Percentiles rank a stretch among this genome's conserved stretches.
These are phyloP conservation scores for Rosa hybrid DNA, from an alignment of 331 rosid species.

Conservation along the genomic window DNA sequence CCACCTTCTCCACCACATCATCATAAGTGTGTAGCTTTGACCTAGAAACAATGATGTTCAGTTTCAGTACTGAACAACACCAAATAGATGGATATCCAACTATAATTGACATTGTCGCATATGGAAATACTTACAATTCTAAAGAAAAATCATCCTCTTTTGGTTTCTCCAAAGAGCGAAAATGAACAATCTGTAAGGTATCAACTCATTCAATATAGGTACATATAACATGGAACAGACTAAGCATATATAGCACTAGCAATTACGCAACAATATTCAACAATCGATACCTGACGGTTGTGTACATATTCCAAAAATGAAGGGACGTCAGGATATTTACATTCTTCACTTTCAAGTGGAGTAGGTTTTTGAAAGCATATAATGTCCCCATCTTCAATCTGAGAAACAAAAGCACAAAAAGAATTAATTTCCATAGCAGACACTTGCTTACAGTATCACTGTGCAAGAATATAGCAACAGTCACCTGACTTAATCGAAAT, in stretches of 20 bases:
- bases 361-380: constrained; percentile 75
- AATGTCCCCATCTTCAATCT: constrained; percentile 93
- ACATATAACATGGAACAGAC: constrained; percentile 10
- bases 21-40: constrained; percentile 75
- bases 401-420: constrained; percentile 27
- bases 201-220: constrained; percentile 18
- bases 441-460: background rate
- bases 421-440: constrained; percentile 1
- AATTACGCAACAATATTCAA: background rate
- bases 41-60: constrained; percentile 36
- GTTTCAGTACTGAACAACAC: background rate
- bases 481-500: constrained; percentile 37
- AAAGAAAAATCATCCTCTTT: constrained; percentile 86
- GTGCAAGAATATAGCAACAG: background rate
- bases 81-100: background rate
- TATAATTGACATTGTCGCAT: background rate
- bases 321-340: constrained; percentile 69
- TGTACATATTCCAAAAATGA: constrained; percentile 81
- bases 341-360: constrained; percentile 41
- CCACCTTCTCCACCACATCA: constrained; percentile 81
- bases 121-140: constrained; percentile 63
- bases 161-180: constrained; percentile 81
- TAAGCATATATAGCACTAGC: background rate
- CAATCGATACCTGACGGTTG: constrained; percentile 69
- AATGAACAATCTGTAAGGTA: constrained; percentile 74